Evolutionary conservation across 2,329 filamentous ascomycete genomes (phyloP).

Genomic region (Cyphellophora europaea): DNA sequence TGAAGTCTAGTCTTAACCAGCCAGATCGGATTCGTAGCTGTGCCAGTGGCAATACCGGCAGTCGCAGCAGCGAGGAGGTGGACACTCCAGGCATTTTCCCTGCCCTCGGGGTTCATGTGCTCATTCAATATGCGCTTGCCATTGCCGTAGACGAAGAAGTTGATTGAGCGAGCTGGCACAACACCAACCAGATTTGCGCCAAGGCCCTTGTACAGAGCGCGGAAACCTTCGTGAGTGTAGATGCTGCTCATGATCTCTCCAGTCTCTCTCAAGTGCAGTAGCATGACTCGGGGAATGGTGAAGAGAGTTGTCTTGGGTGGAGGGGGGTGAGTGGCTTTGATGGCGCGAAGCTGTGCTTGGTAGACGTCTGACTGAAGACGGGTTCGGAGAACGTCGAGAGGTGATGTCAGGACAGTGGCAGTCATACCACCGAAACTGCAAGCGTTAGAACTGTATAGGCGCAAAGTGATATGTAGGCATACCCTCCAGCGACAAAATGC

Average conservation of each 20-base stretch:
- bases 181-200: conserved; percentile 86
- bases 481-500: conserved; percentile 87
- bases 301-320: conserved; percentile 47
- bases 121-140: conserved; percentile 74
- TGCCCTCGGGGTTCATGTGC: conserved; percentile 56
- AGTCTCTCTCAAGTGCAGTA: conserved; percentile 74
- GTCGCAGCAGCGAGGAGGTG: conserved; percentile 67
- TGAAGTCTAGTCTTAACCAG: conserved; percentile 89
- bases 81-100: conserved; percentile 37
- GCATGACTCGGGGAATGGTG: conserved; percentile 54
- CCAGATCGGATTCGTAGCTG: conserved; percentile 93
- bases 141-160: conserved; percentile 90
- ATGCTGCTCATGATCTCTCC: conserved; percentile 76
- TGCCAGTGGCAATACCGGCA: conserved; percentile 78
- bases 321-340: conserved; percentile 50
- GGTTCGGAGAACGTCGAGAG: conserved; percentile 89
- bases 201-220: conserved; percentile 85
- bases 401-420: conserved; percentile 82
- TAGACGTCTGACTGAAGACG: conserved; percentile 92
- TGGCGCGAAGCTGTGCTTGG: conserved; percentile 66
- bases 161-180: conserved; percentile 80
- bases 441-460: conserved; percentile 42
- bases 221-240: conserved; percentile 69
- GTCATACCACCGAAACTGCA: conserved; percentile 66
- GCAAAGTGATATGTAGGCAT: conserved; percentile 20